Conservation (phyloP, 2,329 filamentous ascomycete species). For the Pseudocercospora cruenta region DNA sequence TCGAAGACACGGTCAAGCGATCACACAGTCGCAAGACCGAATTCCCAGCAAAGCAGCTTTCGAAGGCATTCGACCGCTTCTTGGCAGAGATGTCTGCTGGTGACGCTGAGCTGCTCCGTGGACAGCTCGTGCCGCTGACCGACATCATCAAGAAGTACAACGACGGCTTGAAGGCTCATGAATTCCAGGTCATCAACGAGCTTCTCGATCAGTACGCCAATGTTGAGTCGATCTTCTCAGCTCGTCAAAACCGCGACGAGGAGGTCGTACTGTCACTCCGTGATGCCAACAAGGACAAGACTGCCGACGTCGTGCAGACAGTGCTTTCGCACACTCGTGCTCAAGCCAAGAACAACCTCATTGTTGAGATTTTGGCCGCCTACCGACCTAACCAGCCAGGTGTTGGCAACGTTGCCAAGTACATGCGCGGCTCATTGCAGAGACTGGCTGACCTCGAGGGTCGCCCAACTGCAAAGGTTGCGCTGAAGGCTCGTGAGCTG, state of each 20-base stretch:
- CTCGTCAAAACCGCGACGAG: constrained; percentile 82
- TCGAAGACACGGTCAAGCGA: constrained; percentile 84
- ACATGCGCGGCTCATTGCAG: constrained; percentile 79
- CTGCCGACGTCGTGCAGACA: constrained; percentile 79
- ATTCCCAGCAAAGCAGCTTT: constrained; percentile 87
- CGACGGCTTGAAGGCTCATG: constrained; percentile 88
- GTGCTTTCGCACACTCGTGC: constrained; percentile 94
- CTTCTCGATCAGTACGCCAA: constrained; percentile 81
- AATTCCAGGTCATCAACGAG: constrained; percentile 78
- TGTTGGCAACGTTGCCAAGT: constrained; percentile 83
- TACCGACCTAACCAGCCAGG: constrained; percentile 95
- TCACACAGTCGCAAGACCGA: constrained; percentile 76
- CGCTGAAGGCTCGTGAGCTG: constrained; percentile 93
- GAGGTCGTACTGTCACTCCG: constrained; percentile 90
- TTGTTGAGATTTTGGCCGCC: constrained; percentile 88
- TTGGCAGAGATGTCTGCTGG: constrained; percentile 74
- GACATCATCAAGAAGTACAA: constrained; percentile 78
- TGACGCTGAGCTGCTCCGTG: constrained; percentile 74
- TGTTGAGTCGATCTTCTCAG: constrained; percentile 85
- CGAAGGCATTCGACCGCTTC: constrained; percentile 85
- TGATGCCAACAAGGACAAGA: constrained; percentile 95
- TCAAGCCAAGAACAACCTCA: constrained; percentile 88
- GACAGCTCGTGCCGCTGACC: constrained; percentile 73
- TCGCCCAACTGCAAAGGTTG: constrained; percentile 86
- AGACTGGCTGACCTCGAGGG: constrained; percentile 90